Evolutionary conservation across 1,284 basidiomycete species (phyloP), one percentile per base, ranked within the genome.

Genomic region (Trichosporon asahii): DNA sequence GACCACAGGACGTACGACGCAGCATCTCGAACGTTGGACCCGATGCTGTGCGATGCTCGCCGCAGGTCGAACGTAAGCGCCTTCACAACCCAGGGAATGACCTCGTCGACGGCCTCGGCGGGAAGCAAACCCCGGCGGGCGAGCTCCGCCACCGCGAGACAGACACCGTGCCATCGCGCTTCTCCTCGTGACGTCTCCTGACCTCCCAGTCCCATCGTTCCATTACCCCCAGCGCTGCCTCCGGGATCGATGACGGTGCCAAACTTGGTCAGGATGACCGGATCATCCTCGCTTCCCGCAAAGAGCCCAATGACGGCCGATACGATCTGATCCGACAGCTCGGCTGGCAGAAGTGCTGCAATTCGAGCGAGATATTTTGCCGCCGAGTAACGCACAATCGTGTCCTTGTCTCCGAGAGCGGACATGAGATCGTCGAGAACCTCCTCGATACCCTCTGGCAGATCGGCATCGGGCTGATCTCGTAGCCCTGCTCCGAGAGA

Each of bases 1-100:
- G 95, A 92, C 97, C 97, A 99, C 1, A 98, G 84, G 1, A 95
- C 92, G 83, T 99, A 99, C 40, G 94, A 89, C 9, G 95, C 92
- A 2, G 95, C 92, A 82, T 99, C 97, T 35, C 97, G 90, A 37
- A 99, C 95, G 74, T 90, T 95, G 4, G 94, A 90, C 0, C 97
- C 97, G 63, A 99, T 90, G 0, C 94, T 94, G 82, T 97, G 94
- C 0, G 93, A 88, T 15, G 94, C 94, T 79, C 94, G 91, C 0
- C 93, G 89, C 33, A 97, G 87, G 82, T 99, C 97, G 80, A 98
- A 98, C 74, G 90, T 90, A 35, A 99, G 85, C 2, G 93, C 95
- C 86, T 93, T 92, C 69, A 89, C 87, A 68, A 93, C 85, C 91
- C 93, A 95, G 33, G 86, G 86, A 6, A 95, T 86, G 64, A 92